Base-by-base conservation (phyloP, 225 moss, liverwort and hornwort genomes). In the Pseudisothecium myosuroides region DNA sequence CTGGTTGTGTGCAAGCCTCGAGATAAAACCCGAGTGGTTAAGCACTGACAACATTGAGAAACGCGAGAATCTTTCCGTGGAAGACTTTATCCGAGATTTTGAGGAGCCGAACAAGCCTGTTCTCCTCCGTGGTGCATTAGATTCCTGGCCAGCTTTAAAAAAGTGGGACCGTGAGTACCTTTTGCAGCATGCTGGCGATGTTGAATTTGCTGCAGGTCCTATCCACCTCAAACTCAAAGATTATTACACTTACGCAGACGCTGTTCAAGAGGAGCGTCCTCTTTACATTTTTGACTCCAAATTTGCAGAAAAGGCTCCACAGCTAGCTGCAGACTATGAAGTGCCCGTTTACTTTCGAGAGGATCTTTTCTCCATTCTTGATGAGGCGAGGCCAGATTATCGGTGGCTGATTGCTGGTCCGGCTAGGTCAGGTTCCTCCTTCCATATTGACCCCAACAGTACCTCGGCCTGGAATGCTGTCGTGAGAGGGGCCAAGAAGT, bases 381-480 rank as follows among this genome's bases (percentile, higher is more conserved):
- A 93, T 55, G 93, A 90, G 56, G 94, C 90, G 37, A 94, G 98
- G 91, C 98, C 98, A 47, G 98, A 97, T 89, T 93, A 95, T 50
- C 92, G 97, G 74, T 98, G 98, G 98, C 87, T 98, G 82, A 97
- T 98, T 90, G 92, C 92, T 75, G 98, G 98, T 55, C 98, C 98
- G 67, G 93, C 96, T 17, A 92, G 98, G 88, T 98, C 98, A 49
- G 98, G 98, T 15, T 97, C 97, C 64, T 98, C 98, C 82, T 97
- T 98, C 77, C 98, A 98, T 83, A 96, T 98, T 58, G 98, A 98
- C 63, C 98, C 97, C 36, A 97, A 98, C 86, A 90, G 95, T 91
- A 98, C 98, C n/a, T 97, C 97, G 82, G 98, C 98, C 28, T 98
- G 98, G 98, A 98, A 98, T 77, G 97, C 98, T 24, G 96, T 98